A percentile compares a stretch with the other conserved stretches of the same genome.
Conservation (phyloP, 2,329 filamentous ascomycete species). For the Lasiodiplodia hormozganensis region DNA sequence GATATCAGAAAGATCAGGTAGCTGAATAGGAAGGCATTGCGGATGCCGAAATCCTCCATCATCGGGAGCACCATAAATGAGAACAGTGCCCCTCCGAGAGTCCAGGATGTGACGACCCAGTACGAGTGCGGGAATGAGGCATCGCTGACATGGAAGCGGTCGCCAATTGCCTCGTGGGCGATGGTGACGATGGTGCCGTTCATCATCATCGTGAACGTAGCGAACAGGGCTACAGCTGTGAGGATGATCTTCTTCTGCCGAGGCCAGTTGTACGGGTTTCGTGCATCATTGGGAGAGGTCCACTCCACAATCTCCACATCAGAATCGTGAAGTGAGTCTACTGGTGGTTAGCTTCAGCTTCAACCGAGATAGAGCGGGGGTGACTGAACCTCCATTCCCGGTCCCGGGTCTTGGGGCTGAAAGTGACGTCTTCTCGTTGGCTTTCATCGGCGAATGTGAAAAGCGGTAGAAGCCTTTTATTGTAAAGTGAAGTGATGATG, state of each 20-base stretch:
- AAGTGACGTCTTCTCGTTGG: too few species aligned
- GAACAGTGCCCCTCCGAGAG: constrained; percentile 45
- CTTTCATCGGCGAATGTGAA: too few species aligned
- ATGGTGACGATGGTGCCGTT: constrained; percentile 48
- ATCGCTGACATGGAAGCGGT: constrained; percentile 43
- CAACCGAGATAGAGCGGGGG: too few species aligned
- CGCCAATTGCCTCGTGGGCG: constrained; percentile 42
- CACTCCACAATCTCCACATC: constrained; percentile 49
- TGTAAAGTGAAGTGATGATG: too few species aligned
- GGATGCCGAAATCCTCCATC: constrained; percentile 47
- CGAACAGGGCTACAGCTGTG: constrained; percentile 40
- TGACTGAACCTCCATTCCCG: too few species aligned
- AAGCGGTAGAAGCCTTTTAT: too few species aligned
- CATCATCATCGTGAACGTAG: constrained; percentile 42
- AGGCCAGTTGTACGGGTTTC: constrained; percentile 46
- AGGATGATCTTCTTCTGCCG: constrained; percentile 42
- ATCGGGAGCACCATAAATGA: constrained; percentile 46
- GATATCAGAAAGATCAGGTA: constrained; percentile 48
- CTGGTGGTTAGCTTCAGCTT: too few species aligned
- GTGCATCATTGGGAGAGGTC: constrained; percentile 57
- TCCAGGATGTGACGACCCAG: constrained; percentile 48
- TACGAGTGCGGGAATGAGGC: constrained; percentile 48
- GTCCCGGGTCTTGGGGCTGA: too few species aligned
- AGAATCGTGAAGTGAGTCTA: background rate
- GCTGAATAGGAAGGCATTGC: constrained; percentile 39